A percentile compares a stretch with the other conserved stretches of the same genome.
These are phyloP conservation scores for Stipa capillata DNA, from an alignment of 176 grass and related monocot genomes.

Conservation along the genomic window DNA sequence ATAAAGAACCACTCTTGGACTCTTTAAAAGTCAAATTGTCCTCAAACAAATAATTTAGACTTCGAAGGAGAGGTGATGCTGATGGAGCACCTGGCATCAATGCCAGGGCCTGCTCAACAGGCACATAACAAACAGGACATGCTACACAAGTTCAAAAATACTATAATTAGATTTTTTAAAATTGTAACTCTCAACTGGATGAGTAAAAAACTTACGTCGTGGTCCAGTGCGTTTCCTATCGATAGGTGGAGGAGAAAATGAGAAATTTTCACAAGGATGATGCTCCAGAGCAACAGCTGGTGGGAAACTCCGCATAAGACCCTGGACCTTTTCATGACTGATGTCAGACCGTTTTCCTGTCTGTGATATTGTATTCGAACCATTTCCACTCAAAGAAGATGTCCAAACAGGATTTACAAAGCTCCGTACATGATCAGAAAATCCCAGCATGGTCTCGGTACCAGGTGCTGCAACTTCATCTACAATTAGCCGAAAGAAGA, in stretches of 20 bases:
- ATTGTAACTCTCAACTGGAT: conserved; percentile 3
- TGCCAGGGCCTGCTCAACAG: conserved; percentile 68
- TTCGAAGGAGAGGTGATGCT: conserved; percentile 62
- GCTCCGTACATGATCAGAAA: conserved; percentile 44
- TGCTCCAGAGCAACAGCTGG: conserved; percentile 36
- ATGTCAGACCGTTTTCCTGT: conserved; percentile 7
- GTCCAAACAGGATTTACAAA: conserved; percentile 54
- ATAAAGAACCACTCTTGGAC: conserved; percentile 58
- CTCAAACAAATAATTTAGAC: conserved; percentile 63
- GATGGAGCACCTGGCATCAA: conserved; percentile 54
- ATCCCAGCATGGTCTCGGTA: conserved; percentile 38
- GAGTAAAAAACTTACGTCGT: conserved; percentile 64
- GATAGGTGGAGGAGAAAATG: conserved; percentile 69
- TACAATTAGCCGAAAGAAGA: conserved; percentile 35
- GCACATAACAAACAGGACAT: conserved; percentile 88
- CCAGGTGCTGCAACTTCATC: conserved; percentile 63
- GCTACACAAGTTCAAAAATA: conserved; percentile 55
- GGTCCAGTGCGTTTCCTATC: conserved; percentile 89
- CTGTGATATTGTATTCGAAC: conserved; percentile 13
- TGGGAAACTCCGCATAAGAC: conserved; percentile 13
- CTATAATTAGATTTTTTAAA: conserved; percentile 24
- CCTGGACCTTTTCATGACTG: conserved; percentile 25
- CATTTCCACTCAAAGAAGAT: conserved; percentile 23
- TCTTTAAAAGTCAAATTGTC: conserved; percentile 55
- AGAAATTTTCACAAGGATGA: conserved; percentile 94